Percentiles rank a stretch among this genome's conserved stretches.
Evolutionary conservation across 2,329 filamentous ascomycete genomes (phyloP).

Genomic region (Neonectria magnoliae): DNA sequence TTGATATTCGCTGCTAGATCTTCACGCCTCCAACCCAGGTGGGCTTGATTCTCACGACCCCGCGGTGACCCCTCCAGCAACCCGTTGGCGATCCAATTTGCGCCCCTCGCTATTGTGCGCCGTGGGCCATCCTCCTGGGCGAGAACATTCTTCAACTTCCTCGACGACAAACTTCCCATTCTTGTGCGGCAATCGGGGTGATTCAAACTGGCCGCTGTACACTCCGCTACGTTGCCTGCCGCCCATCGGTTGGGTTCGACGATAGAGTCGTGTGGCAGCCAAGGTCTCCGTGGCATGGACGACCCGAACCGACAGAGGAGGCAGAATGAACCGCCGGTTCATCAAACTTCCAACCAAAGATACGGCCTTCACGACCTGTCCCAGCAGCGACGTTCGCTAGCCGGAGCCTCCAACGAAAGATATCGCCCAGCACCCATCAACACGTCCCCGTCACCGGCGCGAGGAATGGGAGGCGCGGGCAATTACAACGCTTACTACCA

Average conservation of each 20-base stretch:
- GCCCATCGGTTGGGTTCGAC: slow-evolving; percentile 71
- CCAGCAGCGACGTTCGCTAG: slow-evolving; percentile 53
- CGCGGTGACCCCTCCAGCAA: slow-evolving; percentile 42
- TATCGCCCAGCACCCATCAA: slow-evolving; percentile 62
- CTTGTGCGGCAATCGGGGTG: slow-evolving; percentile 21
- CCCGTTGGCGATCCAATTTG: slow-evolving; percentile 20
- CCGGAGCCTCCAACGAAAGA: slow-evolving; percentile 50
- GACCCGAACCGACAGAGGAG: slow-evolving; percentile 77
- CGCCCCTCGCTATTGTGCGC: slow-evolving; percentile 18
- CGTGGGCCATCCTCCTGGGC: slow-evolving; percentile 10
- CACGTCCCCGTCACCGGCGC: slow-evolving; percentile 57
- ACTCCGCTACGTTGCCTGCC: slow-evolving; percentile 56
- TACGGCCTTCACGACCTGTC: slow-evolving; percentile 62
- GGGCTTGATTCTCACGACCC: slow-evolving; percentile 39
- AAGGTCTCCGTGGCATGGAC: slow-evolving; percentile 76
- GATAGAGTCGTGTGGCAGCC: slow-evolving; percentile 63
- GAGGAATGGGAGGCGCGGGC: slow-evolving; percentile 65
- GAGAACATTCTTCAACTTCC: slow-evolving; percentile 9
- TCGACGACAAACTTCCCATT: slow-evolving; percentile 22
- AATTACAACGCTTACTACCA: slow-evolving; percentile 70
- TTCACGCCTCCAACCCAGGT: slow-evolving; percentile 38
- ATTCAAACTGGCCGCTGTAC: slow-evolving; percentile 41
- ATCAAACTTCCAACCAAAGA: slow-evolving; percentile 66
- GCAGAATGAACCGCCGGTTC: slow-evolving; percentile 77
- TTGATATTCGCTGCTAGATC: slow-evolving; percentile 39